Evolutionary conservation across 2,329 filamentous ascomycete genomes (phyloP).

Genomic region (Neoscytalidium dimidiatum): DNA sequence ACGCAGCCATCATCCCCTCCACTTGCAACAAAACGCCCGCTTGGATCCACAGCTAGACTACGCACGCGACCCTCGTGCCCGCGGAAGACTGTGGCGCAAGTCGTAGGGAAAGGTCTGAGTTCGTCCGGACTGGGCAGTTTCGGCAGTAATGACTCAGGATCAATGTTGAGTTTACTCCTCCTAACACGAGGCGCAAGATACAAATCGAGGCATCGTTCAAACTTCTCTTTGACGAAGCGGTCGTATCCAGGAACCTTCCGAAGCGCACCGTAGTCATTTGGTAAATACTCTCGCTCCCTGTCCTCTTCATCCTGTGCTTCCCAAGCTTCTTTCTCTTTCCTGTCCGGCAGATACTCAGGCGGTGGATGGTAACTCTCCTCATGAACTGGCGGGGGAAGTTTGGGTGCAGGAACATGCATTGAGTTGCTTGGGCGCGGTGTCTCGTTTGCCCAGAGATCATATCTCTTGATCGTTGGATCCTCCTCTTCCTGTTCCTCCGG

Average conservation of each 20-base stretch:
- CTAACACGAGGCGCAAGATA: conserved; percentile 92
- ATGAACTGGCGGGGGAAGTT: conserved; percentile 88
- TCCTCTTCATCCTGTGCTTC: conserved; percentile 86
- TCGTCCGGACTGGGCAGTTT: conserved; percentile 93
- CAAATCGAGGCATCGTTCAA: conserved; percentile 91
- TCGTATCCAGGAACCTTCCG: conserved; percentile 92
- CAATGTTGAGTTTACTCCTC: conserved; percentile 94
- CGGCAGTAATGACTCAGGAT: conserved; percentile 86
- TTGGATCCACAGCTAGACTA: conserved; percentile 80
- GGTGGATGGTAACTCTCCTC: conserved; percentile 97
- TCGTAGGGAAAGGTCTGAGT: conserved; percentile 90
- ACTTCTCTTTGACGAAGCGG: conserved; percentile 89
- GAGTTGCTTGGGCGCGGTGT: conserved; percentile 77
- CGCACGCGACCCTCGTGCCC: conserved; percentile 89
- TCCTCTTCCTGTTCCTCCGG: conserved; percentile 72
- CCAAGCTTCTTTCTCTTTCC: conserved; percentile 83
- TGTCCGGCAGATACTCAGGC: conserved; percentile 85
- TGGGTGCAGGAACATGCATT: conserved; percentile 95
- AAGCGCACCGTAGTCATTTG: conserved; percentile 77
- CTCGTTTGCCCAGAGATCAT: conserved; percentile 96
- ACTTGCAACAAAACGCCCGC: conserved; percentile 82
- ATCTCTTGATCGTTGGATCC: conserved; percentile 70
- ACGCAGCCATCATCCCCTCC: conserved; percentile 94
- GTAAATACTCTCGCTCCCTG: conserved; percentile 83
- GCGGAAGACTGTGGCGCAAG: conserved; percentile 81